Evolutionary conservation across 2,329 filamentous ascomycete genomes (phyloP), one percentile per base, ranked within the genome.

Genomic region (Mycocentrospora acerina): DNA sequence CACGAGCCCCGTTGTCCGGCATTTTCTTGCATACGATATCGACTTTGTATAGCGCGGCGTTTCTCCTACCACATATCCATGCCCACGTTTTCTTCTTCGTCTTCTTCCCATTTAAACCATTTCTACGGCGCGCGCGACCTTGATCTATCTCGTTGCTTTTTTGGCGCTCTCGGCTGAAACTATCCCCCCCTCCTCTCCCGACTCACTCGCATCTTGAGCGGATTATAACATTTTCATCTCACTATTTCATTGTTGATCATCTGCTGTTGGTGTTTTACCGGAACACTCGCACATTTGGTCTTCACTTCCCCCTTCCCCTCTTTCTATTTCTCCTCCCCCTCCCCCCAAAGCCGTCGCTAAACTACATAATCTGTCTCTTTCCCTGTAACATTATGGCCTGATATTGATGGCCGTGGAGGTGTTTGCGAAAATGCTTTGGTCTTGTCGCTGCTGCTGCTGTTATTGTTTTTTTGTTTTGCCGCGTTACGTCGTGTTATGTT

Each of bases 41-140:
- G 19, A 22, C 33, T 29, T 44, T 58, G 48, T 60, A 57, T 52
- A 60, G 55, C 56, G 56, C 41, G 56, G 56, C 56, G 56, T 59
- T 60, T 32, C 19, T 31, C 42, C 30, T 39, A 33, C 25, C 41
- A 42, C 26, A 48, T 42, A 22, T 22, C 19, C 9, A 22, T 22
- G 19, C 19, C n/a, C n/a, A n/a, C n/a, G n/a, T 38, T 31, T 38
- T 44, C 30, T 30, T 37, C 18, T 35, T 18, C 31, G 29, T 32
- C 25, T 42, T 36, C 31, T 25, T 18, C 42, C 38, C 22, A 33
- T 38, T 24, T 42, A 24, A 18, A 22, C 24, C 19, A 33, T 44
- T 35, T 17, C 19, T 9, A 22, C 19, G 9, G 19, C 19, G 5
- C 9, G 19, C 19, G 19, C 19, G 9, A 5, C 19, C 19, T 9